A percentile compares a stretch with the other conserved stretches of the same genome.
phyloP scores from a whole-genome alignment of 208 protist species.

The Wallacemonas sp. region DNA sequence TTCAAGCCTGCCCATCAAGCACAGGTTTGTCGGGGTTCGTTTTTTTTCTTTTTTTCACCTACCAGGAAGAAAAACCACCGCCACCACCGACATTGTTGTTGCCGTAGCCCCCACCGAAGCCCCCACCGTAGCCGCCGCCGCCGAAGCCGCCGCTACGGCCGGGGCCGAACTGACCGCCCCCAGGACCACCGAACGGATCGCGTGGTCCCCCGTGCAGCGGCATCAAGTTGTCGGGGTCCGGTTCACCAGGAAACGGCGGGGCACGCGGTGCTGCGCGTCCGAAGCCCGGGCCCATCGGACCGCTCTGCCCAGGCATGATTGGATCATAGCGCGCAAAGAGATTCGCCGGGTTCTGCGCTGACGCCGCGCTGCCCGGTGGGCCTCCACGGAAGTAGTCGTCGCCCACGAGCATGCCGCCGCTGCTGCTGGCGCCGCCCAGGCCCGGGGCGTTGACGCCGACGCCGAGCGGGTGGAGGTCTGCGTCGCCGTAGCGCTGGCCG shows the following conservation, averaged over 20 bases:
- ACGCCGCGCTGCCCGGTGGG: background rate
- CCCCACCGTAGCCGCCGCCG: conserved; percentile 17
- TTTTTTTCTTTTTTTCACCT: background rate
- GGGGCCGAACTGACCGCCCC: conserved; percentile 61
- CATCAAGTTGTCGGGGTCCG: conserved; percentile 64
- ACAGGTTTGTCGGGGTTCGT: background rate
- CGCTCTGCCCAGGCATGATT: conserved; percentile 71
- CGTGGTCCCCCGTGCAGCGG: conserved; percentile 42
- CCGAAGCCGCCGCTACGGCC: conserved; percentile 19
- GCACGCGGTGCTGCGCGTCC: conserved; percentile 15
- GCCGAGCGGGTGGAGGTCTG: conserved; percentile 69
- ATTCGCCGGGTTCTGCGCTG: conserved; percentile 13
- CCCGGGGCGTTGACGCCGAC: background rate
- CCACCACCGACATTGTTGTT: too few relatives aligned
- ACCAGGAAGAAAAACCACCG: too few relatives aligned
- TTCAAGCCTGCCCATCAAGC: too few relatives aligned
- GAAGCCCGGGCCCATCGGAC: conserved; percentile 11
- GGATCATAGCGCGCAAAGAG: conserved; percentile 70
- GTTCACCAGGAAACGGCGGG: conserved; percentile 71
- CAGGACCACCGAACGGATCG: conserved; percentile 48
- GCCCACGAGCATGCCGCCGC: conserved; percentile 59
- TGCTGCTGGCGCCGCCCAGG: conserved; percentile 5
- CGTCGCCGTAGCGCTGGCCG: conserved; percentile 73
- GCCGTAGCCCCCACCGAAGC: too few relatives aligned
- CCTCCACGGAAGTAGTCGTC: conserved; percentile 36